Base-by-base conservation (phyloP, 176 grass and related monocot genomes). In the Triticum dicoccoides region DNA sequence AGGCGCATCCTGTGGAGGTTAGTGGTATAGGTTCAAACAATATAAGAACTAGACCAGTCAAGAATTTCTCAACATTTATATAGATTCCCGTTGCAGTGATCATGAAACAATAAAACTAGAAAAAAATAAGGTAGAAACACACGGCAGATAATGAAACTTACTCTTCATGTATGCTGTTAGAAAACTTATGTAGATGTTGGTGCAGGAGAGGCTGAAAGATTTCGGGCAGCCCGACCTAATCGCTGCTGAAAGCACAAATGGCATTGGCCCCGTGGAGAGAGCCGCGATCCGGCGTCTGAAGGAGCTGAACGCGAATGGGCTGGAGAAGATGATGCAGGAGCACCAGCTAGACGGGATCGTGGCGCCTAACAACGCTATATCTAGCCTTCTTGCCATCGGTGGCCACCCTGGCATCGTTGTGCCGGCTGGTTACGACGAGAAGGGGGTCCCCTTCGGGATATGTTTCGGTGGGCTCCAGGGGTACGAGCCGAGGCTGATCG, bases 401-500 rank as follows among this genome's bases (percentile, higher is more conserved):
- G 88, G 90, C 14, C 58, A 85, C 49, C 86, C 90, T 0, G 86
- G 64, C 12, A 95, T 95, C 39, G 82, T 24, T 4, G 80, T 91
- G 32, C 91, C 93, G 3, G 93, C 88, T 5, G 88, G 93, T 15
- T 95, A 89, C 9, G 47, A 72, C 4, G 11, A 76, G 72, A 14
- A 11, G 11, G 86, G 86, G n/a, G 45, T 61, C 3, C 93, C 93
- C 1, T 92, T 91, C 4, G 86, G 76, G 1, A 75, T 89, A 6
- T 85, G 80, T n/a, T 95, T 92, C 15, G 88, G 83, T 1, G 90
- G 93, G 1, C 25, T 95, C 3, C 87, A 87, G 37, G 90, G 93
- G 0, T 89, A 85, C 9, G 83, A 95, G 70, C 90, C 88, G 0
- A 85, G 79, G 35, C 59, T 95, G 32, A 92, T 92, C 18, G 86